Conservation (phyloP, 73 alveolate genomes). For the Durusdinium trenchii region DNA sequence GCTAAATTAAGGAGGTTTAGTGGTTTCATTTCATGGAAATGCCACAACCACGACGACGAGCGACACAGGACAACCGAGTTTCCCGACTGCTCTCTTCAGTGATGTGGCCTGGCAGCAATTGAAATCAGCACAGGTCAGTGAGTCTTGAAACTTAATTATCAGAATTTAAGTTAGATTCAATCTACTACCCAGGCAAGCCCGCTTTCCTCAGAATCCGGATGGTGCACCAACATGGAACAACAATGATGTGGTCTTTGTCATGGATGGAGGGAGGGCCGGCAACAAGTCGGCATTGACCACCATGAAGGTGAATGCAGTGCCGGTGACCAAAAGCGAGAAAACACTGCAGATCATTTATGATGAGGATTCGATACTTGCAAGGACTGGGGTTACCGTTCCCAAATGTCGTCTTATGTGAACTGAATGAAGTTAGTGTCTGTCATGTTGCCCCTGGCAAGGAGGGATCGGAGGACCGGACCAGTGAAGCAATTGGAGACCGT, state of each 20-base stretch:
- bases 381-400: no score
- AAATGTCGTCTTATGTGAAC: no score
- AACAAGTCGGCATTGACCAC: background rate
- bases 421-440: no score
- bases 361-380: background rate
- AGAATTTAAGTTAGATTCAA: background rate
- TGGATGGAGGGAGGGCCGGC: background rate
- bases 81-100: background rate
- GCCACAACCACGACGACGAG: background rate
- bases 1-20: background rate
- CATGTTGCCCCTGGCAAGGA: background rate
- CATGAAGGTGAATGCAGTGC: background rate
- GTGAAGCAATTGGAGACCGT: background rate
- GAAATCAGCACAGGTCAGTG: background rate
- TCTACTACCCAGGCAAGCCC: background rate
- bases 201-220: background rate
- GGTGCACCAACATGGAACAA: background rate
- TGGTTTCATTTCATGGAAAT: background rate
- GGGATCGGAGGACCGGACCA: background rate
- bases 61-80: background rate
- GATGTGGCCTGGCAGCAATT: background rate
- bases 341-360: background rate
- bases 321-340: background rate
- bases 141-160: background rate
- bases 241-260: background rate